These are phyloP conservation scores for Backusella westeae DNA, from an alignment of 192 early-diverging fungal species.

Conservation along the genomic window DNA sequence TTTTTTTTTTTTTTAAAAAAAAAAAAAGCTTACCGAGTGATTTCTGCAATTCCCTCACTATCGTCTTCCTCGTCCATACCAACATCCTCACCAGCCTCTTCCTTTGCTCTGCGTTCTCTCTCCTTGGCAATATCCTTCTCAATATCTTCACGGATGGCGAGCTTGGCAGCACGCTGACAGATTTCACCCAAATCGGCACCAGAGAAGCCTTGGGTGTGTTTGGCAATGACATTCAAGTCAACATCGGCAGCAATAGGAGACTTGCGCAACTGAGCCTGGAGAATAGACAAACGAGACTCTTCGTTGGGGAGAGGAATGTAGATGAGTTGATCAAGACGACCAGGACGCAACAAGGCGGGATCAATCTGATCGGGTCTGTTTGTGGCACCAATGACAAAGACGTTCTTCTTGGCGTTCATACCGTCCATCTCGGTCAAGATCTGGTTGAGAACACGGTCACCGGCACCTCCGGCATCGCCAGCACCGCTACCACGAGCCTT, in stretches of 20 bases:
- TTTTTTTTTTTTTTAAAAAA: neutral
- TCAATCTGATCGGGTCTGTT: constrained; percentile 99
- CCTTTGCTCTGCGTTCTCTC: constrained; percentile 69
- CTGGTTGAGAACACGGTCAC: constrained; percentile 98
- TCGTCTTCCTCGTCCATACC: constrained; percentile 67
- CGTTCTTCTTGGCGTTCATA: constrained; percentile 99
- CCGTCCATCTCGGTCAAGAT: constrained; percentile 99
- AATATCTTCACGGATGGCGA: constrained; percentile 98
- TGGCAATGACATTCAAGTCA: constrained; percentile 82
- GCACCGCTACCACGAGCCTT: constrained; percentile 77
- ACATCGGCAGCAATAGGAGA: constrained; percentile 82
- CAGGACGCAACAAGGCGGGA: constrained; percentile 92
- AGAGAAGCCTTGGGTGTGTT: constrained; percentile 91
- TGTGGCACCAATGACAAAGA: constrained; percentile 98
- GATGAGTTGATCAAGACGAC: constrained; percentile 97
- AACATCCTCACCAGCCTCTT: constrained; percentile 69
- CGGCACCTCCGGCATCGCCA: constrained; percentile 91
- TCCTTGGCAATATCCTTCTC: constrained; percentile 79
- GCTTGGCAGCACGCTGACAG: constrained; percentile 96
- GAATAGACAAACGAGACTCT: constrained; percentile 78
- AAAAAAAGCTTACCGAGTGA: constrained; percentile 53
- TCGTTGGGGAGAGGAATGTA: constrained; percentile 86
- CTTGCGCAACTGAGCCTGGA: constrained; percentile 90
- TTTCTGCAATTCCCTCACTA: constrained; percentile 83
- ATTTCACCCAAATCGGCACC: constrained; percentile 98